Conservation (phyloP, 2,329 filamentous ascomycete genomes). For the Coniella lustricola region DNA sequence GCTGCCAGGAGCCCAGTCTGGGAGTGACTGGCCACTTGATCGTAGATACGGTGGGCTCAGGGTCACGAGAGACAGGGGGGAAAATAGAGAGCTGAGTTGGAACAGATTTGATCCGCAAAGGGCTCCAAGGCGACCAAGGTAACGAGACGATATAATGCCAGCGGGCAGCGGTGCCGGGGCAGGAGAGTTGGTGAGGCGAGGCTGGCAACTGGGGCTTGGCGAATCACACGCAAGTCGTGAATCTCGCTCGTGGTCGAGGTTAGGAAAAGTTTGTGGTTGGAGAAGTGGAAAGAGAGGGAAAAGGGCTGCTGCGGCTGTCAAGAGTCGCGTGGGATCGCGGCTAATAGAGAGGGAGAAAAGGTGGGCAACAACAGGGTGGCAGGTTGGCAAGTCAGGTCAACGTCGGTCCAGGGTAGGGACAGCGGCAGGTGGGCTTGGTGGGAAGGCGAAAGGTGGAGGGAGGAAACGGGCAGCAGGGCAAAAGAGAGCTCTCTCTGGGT, state of each 20-base stretch:
- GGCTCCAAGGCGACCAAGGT: no score
- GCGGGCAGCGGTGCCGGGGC: no score
- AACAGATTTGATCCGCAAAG: no score
- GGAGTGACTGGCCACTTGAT: no score
- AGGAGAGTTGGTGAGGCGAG: no score
- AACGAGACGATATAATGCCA: no score
- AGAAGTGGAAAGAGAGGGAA: neutral
- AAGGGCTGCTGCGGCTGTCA: constrained; percentile 2
- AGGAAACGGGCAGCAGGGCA: neutral
- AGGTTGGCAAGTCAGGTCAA: neutral
- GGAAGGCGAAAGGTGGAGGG: neutral
- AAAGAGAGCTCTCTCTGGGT: neutral
- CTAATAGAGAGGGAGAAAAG: neutral
- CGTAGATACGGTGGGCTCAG: neutral
- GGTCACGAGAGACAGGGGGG: neutral
- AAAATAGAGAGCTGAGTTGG: neutral
- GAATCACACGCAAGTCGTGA: no score
- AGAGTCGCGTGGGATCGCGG: neutral
- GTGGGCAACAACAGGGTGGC: neutral
- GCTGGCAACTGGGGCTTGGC: no score
- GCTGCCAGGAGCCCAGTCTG: neutral
- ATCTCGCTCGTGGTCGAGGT: neutral
- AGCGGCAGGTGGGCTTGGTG: no score
- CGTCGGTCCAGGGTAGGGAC: no score
- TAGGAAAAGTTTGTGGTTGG: neutral